phyloP scores from a whole-genome alignment of 257 asterid genomes.

The Cynanchum wilfordii region DNA sequence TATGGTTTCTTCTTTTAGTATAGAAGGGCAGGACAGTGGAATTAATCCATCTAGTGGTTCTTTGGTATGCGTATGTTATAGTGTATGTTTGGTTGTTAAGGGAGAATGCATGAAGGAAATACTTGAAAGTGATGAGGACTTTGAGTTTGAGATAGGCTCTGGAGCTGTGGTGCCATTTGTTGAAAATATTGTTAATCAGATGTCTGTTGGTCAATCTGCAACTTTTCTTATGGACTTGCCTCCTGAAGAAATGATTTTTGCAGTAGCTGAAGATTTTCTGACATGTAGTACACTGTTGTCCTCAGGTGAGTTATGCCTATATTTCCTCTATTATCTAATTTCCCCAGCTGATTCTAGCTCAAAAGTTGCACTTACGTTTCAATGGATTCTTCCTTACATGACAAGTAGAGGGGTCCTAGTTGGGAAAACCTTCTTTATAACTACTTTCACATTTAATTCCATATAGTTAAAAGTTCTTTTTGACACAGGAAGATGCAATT shows the following conservation, averaged over 20 bases:
- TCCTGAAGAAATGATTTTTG: constrained; percentile 60
- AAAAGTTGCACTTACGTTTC: background rate
- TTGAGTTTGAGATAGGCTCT: constrained; percentile 87
- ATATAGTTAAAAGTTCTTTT: constrained; percentile 6
- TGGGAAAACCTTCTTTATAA: background rate
- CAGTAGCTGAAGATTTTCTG: constrained; percentile 54
- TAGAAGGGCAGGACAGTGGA: constrained; percentile 48
- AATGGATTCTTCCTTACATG: background rate
- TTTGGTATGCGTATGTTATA: constrained; percentile 57
- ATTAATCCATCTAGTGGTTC: constrained; percentile 59
- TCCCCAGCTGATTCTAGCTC: background rate
- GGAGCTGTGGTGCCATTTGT: constrained; percentile 62
- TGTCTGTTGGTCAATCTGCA: constrained; percentile 74
- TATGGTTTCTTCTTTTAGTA: constrained; percentile 21
- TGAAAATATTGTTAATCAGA: constrained; percentile 66
- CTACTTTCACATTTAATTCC: constrained; percentile 1
- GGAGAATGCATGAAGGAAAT: constrained; percentile 47
- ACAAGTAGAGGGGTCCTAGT: background rate
- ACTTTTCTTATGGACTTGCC: constrained; percentile 54
- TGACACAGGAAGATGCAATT: constrained; percentile 46
- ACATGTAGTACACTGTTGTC: constrained; percentile 42
- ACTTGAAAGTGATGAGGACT: constrained; percentile 78
- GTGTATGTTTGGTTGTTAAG: constrained; percentile 45
- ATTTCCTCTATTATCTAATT: constrained; percentile 5
- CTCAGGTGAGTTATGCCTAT: constrained; percentile 40